Base-by-base conservation (phyloP, 2,329 filamentous ascomycete genomes). In the Sphaceloma murrayae region DNA sequence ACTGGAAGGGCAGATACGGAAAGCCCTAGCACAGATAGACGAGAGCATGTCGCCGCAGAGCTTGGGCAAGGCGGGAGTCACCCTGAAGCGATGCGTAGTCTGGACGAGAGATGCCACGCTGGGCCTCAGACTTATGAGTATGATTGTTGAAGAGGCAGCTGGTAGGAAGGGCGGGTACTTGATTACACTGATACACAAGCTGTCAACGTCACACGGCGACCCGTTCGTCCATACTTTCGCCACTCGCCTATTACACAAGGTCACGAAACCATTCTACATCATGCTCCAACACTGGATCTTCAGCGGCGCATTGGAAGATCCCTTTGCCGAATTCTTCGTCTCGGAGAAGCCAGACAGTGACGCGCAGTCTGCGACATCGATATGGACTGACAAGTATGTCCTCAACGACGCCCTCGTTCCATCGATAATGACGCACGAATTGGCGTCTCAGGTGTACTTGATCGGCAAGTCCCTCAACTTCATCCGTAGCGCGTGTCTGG, bases 391-490 rank as follows among this genome's bases (percentile, higher is more conserved):
- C 63, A 96, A 96, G 61, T 98, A 94, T 65, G 83, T 85, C 57
- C 72, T 95, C 29, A 80, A 85, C 53, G 74, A 83, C 47, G 73
- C 76, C 36, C 91, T 95, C 83, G 80, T 95, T 17, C 91, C 91
- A 0, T 88, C 82, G 31, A 96, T 96, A 56, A 87, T 95, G 53
- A 93, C 86, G 0, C 74, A 82, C 33, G 88, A 94, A 49, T 95
- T 98, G 64, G 87, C 91, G 0, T 85, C 91, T 53, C 95, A 95
- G 58, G 85, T 98, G 4, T 96, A 96, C 56, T 68, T 98, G 5
- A 98, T 98, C 54, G 91, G 91, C 46, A 98, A 98, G 62, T 94
- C 88, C 3, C 73, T 98, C 45, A 98, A 98, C 63, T 98, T 98
- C 63, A 95, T 98, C 59, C 81, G 91, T 17, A 88, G 95, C 62